A percentile compares a stretch with the other conserved stretches of the same genome.
These are phyloP conservation scores for Blastomyces parvus DNA, from an alignment of 2,329 filamentous ascomycete species.

Conservation along the genomic window DNA sequence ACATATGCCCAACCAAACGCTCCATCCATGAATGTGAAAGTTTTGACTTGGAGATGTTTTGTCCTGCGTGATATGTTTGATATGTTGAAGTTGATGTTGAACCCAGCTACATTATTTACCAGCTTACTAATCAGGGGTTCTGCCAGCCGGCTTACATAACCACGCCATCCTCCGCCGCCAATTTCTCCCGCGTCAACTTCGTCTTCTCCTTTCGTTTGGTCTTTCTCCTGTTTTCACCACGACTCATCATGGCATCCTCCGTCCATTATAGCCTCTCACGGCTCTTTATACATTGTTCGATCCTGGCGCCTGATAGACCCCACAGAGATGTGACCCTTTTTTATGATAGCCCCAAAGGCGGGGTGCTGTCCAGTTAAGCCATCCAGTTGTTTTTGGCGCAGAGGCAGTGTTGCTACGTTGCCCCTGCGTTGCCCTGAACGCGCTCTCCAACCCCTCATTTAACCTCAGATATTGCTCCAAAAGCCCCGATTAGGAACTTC, in stretches of 20 bases:
- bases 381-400: conserved; percentile 6
- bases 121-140: background rate
- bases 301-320: conserved; percentile 7
- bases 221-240: conserved; percentile 2
- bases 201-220: background rate
- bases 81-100: too few relatives aligned
- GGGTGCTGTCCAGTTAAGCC: conserved; percentile 22
- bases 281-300: background rate
- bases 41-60: too few relatives aligned
- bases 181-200: background rate
- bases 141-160: background rate
- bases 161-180: background rate
- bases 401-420: conserved; percentile 7
- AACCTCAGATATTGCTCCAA: background rate
- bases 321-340: conserved; percentile 15
- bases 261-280: conserved; percentile 12
- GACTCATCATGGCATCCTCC: conserved; percentile 12
- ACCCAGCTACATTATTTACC: too few relatives aligned
- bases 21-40: too few relatives aligned
- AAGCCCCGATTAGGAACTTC: background rate
- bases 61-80: too few relatives aligned
- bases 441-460: background rate
- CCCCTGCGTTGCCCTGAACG: conserved; percentile 2
- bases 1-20: too few relatives aligned
- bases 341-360: conserved; percentile 25